These are phyloP conservation scores for Trichoderma oligosporum DNA, from an alignment of 2,329 filamentous ascomycete species.

Conservation along the genomic window DNA sequence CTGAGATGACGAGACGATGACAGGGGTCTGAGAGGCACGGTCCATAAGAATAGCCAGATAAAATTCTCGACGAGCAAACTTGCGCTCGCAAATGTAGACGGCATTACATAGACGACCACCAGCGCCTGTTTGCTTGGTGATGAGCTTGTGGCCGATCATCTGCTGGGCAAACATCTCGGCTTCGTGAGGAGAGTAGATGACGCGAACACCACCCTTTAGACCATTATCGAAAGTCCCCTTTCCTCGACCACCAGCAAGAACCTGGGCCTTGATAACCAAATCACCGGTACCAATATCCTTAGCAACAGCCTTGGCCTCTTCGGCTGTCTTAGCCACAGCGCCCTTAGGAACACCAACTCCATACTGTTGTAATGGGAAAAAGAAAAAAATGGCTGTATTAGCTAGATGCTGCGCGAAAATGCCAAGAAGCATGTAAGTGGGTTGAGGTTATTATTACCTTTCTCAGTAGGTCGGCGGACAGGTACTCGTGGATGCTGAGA, in stretches of 20 bases:
- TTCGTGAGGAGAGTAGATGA: slow-evolving; percentile 96
- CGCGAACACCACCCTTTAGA: slow-evolving; percentile 95
- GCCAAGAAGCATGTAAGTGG: not conserved
- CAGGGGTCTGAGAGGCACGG: slow-evolving; percentile 81
- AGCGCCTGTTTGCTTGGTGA: slow-evolving; percentile 98
- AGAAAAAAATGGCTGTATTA: slow-evolving; percentile 16
- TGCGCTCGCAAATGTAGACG: slow-evolving; percentile 99
- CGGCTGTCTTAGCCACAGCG: slow-evolving; percentile 73
- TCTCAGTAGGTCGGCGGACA: slow-evolving; percentile 86
- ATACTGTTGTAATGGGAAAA: slow-evolving; percentile 57
- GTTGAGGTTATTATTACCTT: slow-evolving; percentile 46
- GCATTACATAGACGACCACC: slow-evolving; percentile 90
- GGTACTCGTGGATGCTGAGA: slow-evolving; percentile 97
- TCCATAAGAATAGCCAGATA: slow-evolving; percentile 99
- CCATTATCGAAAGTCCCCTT: slow-evolving; percentile 98
- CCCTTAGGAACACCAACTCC: slow-evolving; percentile 91
- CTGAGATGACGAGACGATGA: slow-evolving; percentile 96
- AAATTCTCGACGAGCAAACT: slow-evolving; percentile 98
- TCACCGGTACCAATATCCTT: slow-evolving; percentile 90
- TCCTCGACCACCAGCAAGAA: slow-evolving; percentile 93
- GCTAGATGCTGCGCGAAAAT: slow-evolving; percentile 9
- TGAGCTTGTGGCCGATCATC: slow-evolving; percentile 99
- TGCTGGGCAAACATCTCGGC: slow-evolving; percentile 97
- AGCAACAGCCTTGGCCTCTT: slow-evolving; percentile 88
- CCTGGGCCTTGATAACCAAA: slow-evolving; percentile 99